Evolutionary conservation across 805 yeast genomes (phyloP).

Genomic region (Scheffersomyces lignosus): DNA sequence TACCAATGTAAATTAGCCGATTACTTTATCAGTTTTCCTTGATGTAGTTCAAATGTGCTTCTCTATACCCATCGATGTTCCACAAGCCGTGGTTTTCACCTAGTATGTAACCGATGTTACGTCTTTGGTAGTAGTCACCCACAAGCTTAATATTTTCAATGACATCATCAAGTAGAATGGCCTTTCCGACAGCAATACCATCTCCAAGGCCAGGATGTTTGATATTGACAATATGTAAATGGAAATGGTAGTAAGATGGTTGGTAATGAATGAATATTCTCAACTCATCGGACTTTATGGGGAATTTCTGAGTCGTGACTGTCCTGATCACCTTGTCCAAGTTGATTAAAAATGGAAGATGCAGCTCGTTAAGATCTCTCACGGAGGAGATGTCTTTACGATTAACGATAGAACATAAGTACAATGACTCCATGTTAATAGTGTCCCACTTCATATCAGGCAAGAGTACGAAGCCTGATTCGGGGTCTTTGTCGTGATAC

Average conservation of each 20-base stretch:
- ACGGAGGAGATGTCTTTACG: constrained; percentile 68
- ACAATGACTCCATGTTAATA: constrained; percentile 62
- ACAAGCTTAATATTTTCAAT: constrained; percentile 64
- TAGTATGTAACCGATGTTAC: constrained; percentile 62
- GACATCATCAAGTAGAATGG: constrained; percentile 76
- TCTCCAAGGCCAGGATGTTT: constrained; percentile 66
- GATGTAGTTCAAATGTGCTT: constrained; percentile 9
- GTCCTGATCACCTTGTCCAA: constrained; percentile 46
- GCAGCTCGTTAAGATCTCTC: constrained; percentile 65
- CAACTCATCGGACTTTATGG: constrained; percentile 55
- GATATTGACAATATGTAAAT: constrained; percentile 82
- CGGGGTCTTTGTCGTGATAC: constrained; percentile 56
- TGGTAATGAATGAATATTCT: constrained; percentile 88
- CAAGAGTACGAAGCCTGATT: constrained; percentile 66
- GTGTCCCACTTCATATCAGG: constrained; percentile 99
- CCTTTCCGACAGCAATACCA: constrained; percentile 75
- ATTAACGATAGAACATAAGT: constrained; percentile 74
- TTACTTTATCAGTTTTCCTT: no score
- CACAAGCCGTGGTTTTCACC: constrained; percentile 82
- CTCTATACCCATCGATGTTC: constrained; percentile 33
- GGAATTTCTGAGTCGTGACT: constrained; percentile 40
- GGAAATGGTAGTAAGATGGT: constrained; percentile 95
- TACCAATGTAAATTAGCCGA: not conserved
- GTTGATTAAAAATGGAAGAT: constrained; percentile 56
- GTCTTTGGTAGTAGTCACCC: constrained; percentile 58